Percentiles rank a stretch among this genome's conserved stretches.
These are phyloP conservation scores for Orychophragmus violaceus DNA, from an alignment of 345 rosid genomes.

Conservation along the genomic window DNA sequence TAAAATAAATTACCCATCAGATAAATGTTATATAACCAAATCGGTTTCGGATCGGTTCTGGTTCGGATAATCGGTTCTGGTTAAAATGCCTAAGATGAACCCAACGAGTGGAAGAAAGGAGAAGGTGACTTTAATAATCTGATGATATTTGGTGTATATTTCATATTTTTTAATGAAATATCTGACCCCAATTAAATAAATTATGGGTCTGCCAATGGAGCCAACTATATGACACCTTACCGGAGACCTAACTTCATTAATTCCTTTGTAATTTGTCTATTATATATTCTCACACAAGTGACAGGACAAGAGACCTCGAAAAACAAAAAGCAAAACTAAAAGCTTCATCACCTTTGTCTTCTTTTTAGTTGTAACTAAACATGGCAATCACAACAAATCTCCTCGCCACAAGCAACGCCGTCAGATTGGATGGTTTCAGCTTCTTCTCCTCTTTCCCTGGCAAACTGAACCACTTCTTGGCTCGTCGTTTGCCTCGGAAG, in stretches of 20 bases:
- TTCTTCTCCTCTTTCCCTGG: neutral
- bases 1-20: too few species aligned
- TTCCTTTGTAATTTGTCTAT: neutral
- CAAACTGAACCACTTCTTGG: neutral
- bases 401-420: neutral
- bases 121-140: too few species aligned
- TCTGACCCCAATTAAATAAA: too few species aligned
- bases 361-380: neutral
- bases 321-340: neutral
- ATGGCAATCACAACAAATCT: slow-evolving; percentile 2
- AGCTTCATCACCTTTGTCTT: neutral
- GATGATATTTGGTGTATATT: too few species aligned
- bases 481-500: neutral
- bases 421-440: neutral
- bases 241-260: neutral
- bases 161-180: too few species aligned
- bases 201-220: too few species aligned
- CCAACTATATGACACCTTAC: too few species aligned
- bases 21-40: too few species aligned
- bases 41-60: too few species aligned
- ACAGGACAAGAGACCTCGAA: neutral
- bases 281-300: neutral
- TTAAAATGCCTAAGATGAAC: too few species aligned
- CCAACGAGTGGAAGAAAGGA: too few species aligned
- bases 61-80: too few species aligned